phyloP scores from a whole-genome alignment of 192 early-diverging fungal species.

The Cetraspora pellucida region DNA sequence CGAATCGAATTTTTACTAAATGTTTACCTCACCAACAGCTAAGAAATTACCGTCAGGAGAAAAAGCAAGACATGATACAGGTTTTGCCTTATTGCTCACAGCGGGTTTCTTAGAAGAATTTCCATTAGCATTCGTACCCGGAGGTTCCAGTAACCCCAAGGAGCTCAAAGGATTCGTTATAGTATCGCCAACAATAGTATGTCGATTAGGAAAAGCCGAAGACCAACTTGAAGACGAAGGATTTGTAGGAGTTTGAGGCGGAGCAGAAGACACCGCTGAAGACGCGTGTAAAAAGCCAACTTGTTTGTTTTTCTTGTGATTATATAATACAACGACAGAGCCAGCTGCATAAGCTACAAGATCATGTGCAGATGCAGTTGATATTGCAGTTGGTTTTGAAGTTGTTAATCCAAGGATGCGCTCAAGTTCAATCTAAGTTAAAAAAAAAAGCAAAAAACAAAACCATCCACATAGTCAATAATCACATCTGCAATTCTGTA shows the following conservation, averaged over 20 bases:
- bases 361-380: slow-evolving; percentile 53
- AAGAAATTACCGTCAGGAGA: slow-evolving; percentile 68
- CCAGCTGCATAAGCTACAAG: slow-evolving; percentile 79
- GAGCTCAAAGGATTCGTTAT: slow-evolving; percentile 30
- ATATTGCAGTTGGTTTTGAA: slow-evolving; percentile 53
- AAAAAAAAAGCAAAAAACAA: no score
- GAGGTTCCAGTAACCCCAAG: slow-evolving; percentile 37
- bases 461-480: no score
- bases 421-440: slow-evolving; percentile 59
- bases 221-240: slow-evolving; percentile 5
- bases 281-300: slow-evolving; percentile 54
- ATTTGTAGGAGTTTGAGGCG: not conserved
- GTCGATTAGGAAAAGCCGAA: slow-evolving; percentile 28
- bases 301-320: slow-evolving; percentile 69
- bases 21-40: slow-evolving; percentile 75
- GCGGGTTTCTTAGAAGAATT: slow-evolving; percentile 37
- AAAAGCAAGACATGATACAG: slow-evolving; percentile 73
- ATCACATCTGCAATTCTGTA: no score
- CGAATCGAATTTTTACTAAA: no score
- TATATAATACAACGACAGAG: slow-evolving; percentile 72
- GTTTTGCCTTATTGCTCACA: slow-evolving; percentile 54
- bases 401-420: slow-evolving; percentile 69
- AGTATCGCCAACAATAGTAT: slow-evolving; percentile 21
- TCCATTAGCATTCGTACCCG: slow-evolving; percentile 17
- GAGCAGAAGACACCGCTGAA: slow-evolving; percentile 21